Base-by-base conservation (phyloP, 306 rosid species). In the Vigna hirtella region DNA sequence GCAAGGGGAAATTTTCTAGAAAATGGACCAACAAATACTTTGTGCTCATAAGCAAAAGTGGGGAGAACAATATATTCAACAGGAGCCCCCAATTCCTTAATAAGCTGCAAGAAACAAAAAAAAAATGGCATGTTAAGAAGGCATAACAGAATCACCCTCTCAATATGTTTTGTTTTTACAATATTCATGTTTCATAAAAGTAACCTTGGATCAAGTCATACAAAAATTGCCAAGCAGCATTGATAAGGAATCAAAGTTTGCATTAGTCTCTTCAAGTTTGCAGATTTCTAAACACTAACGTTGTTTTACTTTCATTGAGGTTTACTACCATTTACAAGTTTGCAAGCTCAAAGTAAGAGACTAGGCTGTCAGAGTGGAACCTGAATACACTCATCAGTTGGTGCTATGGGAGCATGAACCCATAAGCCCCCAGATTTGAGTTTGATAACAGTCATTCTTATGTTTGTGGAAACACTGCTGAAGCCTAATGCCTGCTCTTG, bases 401-500 rank as follows among this genome's bases (percentile, higher is more conserved):
- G 97, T 81, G 99, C 98, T 45, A 96, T 84, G 51, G 99, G 99
- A 12, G 98, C 99, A 85, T 96, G 99, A 61, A 96, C 88, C 98
- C 97, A 96, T 79, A 96, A 79, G 26, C 98, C 98, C 40, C 99
- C 98, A 66, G 98, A 90, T 87, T 91, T 93, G 87, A 93, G 97
- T 84, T 96, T 93, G 86, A 96, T 89, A 65, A 96, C 91, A 0
- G 99, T 93, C 98, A 96, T 96, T 85, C 98, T 86, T 47, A 89
- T 93, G 91, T 96, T 96, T n/a, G 99, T 96, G 30, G 98, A 91
- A 71, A 96, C 98, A 63, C 93, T 96, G 89, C 99, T 93, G 94
- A 95, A 95, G 62, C 99, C 99, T 81, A 95, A 85, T 66, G 98
- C 99, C 57, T 96, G 99, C 88, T 93, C 98, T 86, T 96, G 99